Base-by-base conservation (phyloP, 805 yeast genomes). In the Vanderwaltozyma verrucispora region DNA sequence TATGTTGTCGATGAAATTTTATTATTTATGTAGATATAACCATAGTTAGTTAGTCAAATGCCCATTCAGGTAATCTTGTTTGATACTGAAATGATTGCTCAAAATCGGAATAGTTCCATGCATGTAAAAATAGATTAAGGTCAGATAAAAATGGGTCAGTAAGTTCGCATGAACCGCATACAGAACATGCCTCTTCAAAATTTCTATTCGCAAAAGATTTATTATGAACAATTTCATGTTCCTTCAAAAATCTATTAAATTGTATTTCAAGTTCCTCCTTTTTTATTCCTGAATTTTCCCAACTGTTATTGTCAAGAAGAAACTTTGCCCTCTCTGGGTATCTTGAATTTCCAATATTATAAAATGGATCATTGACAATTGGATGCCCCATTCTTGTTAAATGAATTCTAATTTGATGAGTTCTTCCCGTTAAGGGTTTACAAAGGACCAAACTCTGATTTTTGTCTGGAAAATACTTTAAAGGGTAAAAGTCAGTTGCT, bases 361-460 rank as follows among this genome's bases (percentile, higher is more conserved):
- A 89, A 4, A 88, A 69, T 0, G 95, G 94, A 56, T 89, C 98
- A 51, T 92, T 86, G 3, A 78, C 81, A 19, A 89, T 89, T 0
- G 97, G 95, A 50, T 66, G 72, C 0, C 96, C 96, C 14, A 92
- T 48, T 46, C 73, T 79, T 57, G 88, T 94, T 37, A 92, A 61
- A 63, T 92, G 98, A 0, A 92, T 94, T 44, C 98, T 67, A 33
- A 92, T 85, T 57, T 89, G 98, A 57, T 89, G 98, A 0, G 96
- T 86, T 50, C 98, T 68, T 0, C 98, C 98, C 0, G 97, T 88
- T n/a, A 71, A 60, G 2, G 98, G 98, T 47, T 67, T 71, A 59
- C 96, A 88, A 35, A 76, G 65, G 2, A 92, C 95, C 12, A 92
- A 64, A 18, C 59, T 80, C 35, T 59, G 49, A 33, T 65, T 54